Conservation (phyloP, 73 alveolate species). For the Tetrahymena elliotti region DNA sequence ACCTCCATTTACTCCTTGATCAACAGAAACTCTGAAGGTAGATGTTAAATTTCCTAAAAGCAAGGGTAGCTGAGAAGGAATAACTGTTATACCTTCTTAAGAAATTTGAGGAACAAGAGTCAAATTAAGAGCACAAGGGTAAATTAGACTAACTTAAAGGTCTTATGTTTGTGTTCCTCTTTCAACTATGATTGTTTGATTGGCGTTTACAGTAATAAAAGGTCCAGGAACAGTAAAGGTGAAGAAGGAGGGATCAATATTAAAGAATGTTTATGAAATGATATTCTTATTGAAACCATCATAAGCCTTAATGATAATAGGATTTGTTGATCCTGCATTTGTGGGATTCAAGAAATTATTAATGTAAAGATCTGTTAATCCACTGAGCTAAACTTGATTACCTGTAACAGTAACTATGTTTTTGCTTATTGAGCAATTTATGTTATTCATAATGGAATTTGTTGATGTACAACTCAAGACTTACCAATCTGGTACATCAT, state of each 20-base stretch:
- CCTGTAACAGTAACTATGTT: constrained; percentile 21
- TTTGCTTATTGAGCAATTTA: not conserved
- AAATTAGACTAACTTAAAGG: constrained; percentile 18
- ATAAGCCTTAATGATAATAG: constrained; percentile 29
- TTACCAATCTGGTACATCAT: constrained; percentile 38
- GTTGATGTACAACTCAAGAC: not conserved
- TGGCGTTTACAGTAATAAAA: constrained; percentile 24
- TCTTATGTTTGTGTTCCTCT: constrained; percentile 43
- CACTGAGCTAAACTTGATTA: constrained; percentile 11
- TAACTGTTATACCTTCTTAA: constrained; percentile 16
- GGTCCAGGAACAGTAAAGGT: constrained; percentile 47
- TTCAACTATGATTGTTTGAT: constrained; percentile 26
- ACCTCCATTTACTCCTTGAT: constrained; percentile 3
- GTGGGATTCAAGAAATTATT: constrained; percentile 37
- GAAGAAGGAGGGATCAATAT: constrained; percentile 37
- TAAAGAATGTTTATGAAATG: constrained; percentile 15
- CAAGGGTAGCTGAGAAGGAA: constrained; percentile 22
- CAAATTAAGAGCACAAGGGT: constrained; percentile 53
- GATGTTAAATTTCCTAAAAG: constrained; percentile 19
- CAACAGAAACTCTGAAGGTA: constrained; percentile 43
- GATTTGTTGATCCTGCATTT: constrained; percentile 26
- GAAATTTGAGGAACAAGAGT: constrained; percentile 11
- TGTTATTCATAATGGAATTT: not conserved
- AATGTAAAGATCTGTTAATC: constrained; percentile 10
- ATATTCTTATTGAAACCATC: constrained; percentile 45